Percentiles rank a stretch among this genome's conserved stretches.
Evolutionary conservation across 108 stramenopile genomes (phyloP).

Genomic region (Nitzschia putrida): DNA sequence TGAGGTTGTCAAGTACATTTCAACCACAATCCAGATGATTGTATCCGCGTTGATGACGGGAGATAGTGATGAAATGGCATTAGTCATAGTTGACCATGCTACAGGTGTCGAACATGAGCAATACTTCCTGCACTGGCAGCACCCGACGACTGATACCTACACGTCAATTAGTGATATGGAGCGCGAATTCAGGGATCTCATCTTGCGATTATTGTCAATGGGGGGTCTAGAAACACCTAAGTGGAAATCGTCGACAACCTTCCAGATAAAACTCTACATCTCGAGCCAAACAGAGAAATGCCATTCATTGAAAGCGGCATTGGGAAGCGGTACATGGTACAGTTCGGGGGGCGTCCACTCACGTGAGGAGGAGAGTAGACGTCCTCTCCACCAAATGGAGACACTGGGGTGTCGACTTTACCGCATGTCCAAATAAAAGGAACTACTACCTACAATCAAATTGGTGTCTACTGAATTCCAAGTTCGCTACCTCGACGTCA

Average conservation of each 20-base stretch:
- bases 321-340: conserved; percentile 14
- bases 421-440: not conserved
- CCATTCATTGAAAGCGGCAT: not conserved
- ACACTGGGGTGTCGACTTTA: not conserved
- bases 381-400: conserved; percentile 12
- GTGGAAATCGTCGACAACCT: conserved; percentile 9
- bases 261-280: conserved; percentile 4
- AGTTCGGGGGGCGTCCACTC: not conserved
- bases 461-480: not conserved
- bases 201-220: conserved; percentile 27
- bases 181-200: conserved; percentile 35
- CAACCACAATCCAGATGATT: conserved; percentile 30
- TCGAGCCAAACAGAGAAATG: not conserved
- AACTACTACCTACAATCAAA: not conserved
- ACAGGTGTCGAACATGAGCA: conserved; percentile 21
- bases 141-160: not conserved
- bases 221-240: conserved; percentile 4
- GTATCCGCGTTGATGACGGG: conserved; percentile 37
- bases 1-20: conserved; percentile 54
- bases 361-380: not conserved
- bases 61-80: conserved; percentile 23
- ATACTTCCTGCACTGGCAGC: conserved; percentile 9
- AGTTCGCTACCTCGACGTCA: no score
- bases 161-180: conserved; percentile 15
- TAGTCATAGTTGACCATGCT: conserved; percentile 29